Conservation (phyloP, 2,329 filamentous ascomycete genomes). For the Microdochium trichocladiopsis region DNA sequence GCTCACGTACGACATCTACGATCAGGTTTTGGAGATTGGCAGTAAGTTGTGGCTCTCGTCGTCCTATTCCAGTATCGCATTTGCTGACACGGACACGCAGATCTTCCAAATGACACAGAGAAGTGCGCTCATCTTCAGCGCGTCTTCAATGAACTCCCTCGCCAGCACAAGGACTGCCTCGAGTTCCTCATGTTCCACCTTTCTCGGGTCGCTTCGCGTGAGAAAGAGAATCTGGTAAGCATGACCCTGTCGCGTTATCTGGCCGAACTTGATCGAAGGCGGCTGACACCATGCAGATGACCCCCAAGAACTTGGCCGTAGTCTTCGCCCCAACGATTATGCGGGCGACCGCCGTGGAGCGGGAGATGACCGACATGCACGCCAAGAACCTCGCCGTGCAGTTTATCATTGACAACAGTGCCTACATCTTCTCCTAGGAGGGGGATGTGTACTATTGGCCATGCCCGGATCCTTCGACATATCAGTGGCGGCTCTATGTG, state of each 20-base stretch:
- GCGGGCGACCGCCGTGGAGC: constrained; percentile 80
- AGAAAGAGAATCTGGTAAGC: constrained; percentile 75
- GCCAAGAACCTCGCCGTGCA: constrained; percentile 88
- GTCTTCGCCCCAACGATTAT: constrained; percentile 98
- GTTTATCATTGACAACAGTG: constrained; percentile 86
- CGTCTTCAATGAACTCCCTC: constrained; percentile 72
- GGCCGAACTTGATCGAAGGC: too few relatives aligned
- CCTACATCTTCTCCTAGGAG: constrained; percentile 63
- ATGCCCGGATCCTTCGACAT: neutral
- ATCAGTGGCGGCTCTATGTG: neutral
- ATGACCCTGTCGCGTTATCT: neutral
- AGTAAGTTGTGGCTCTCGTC: constrained; percentile 39
- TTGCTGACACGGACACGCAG: constrained; percentile 28
- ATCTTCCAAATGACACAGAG: constrained; percentile 57
- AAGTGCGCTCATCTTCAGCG: constrained; percentile 65
- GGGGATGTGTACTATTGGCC: neutral
- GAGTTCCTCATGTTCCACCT: constrained; percentile 95
- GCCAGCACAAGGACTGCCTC: constrained; percentile 78
- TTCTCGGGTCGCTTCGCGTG: constrained; percentile 73
- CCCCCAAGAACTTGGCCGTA: constrained; percentile 88
- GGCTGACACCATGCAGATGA: constrained; percentile 79
- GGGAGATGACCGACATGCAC: constrained; percentile 95
- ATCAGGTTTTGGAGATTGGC: constrained; percentile 75
- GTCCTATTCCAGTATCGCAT: too few relatives aligned
- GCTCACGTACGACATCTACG: constrained; percentile 89